Conservation (phyloP, 208 protist genomes). For the Leishmania braziliensis region DNA sequence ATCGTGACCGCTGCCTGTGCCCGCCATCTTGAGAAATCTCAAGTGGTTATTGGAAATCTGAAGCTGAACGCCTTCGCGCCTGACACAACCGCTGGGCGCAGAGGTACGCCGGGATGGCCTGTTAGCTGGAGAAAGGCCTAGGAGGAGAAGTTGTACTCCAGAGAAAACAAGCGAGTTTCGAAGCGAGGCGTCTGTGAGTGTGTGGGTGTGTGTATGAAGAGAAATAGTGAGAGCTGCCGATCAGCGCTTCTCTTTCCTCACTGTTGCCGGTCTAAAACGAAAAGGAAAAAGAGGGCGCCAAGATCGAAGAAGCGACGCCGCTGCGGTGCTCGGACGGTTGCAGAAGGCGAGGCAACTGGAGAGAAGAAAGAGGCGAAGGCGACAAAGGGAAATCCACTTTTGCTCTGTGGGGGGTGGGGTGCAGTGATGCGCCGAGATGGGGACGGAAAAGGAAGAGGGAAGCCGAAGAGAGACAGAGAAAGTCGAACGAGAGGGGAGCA, state of each 20-base stretch:
- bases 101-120: not conserved
- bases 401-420: not conserved
- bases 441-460: constrained; percentile 4
- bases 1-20: constrained; percentile 95
- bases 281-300: not conserved
- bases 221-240: not conserved
- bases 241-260: not conserved
- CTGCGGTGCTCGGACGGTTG: not conserved
- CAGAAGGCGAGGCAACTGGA: not conserved
- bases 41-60: not conserved
- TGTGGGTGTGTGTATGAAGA: not conserved
- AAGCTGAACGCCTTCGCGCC: not conserved
- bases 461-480: not conserved
- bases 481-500: not conserved
- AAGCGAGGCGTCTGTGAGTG: not conserved
- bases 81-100: no score
- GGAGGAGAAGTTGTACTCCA: not conserved
- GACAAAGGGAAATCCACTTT: not conserved
- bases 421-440: not conserved
- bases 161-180: constrained; percentile 2
- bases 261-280: not conserved
- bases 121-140: constrained; percentile 1
- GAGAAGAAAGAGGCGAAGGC: not conserved
- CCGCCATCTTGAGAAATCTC: constrained; percentile 43
- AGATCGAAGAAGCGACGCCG: not conserved